Evolutionary conservation across 2,329 filamentous ascomycete genomes (phyloP), one percentile per base, ranked within the genome.

Genomic region (Talaromyces atroroseus): DNA sequence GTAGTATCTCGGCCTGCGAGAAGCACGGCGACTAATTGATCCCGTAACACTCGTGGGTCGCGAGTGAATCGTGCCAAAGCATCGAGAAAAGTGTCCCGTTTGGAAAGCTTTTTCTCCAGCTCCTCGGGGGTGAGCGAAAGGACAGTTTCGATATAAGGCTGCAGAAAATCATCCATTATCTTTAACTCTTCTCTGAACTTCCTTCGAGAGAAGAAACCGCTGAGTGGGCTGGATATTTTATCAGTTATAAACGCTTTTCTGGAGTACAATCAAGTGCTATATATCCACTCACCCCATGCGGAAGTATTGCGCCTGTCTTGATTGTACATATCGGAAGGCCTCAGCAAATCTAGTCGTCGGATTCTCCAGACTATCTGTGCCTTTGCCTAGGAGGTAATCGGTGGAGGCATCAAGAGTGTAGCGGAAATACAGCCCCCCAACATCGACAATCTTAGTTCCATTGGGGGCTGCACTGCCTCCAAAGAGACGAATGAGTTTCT

Each of bases 1-100:
- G 92, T 96, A 14, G 92, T 96, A 71, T 96, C 92, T 20, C 75
- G 70, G 14, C 90, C 91, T 1, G 92, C 92, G 16, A 96, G 82
- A 2, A 96, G 81, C 11, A 96, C 82, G 46, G 87, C 86, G 16
- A 94, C 81, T 49, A 96, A 78, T 71, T 96, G 91, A 72, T 96
- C 91, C 34, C 90, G 88, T 14, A 96, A 80, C 3, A 90, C 82
- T 14, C 68, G 68, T 3, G 68, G 69, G 49, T 78, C 75, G 34
- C 88, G 84, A 0, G 91, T 96, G 74, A 90, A 92, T 40, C 81
- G 80, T 46, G 90, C 90, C 2, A 96, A 79, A 26, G 88, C 87
- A 38, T 80, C 68, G 26, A 81, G 73, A 69, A 81, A 80, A 38
- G 80, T 66, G 57, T 80, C 80, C 26, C 71, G 68, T n/a, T 66